Evolutionary conservation across 306 rosid species (phyloP).

Genomic region (Ormosia semicastrata): DNA sequence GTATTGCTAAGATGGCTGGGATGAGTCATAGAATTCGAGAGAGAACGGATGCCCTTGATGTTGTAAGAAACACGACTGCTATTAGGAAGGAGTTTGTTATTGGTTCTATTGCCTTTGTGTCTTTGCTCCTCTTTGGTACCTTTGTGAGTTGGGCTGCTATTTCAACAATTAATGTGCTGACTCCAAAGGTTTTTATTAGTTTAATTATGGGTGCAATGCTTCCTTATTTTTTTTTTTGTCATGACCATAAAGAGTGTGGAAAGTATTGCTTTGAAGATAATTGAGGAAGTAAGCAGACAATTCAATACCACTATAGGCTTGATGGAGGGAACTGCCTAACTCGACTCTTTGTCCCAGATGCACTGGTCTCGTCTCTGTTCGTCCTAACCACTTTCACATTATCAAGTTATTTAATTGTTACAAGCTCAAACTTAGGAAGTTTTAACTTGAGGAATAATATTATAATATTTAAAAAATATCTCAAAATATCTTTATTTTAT

Average conservation of each 20-base stretch:
- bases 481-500: no score
- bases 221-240: conserved; percentile 95
- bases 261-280: conserved; percentile 93
- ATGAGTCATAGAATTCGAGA: conserved; percentile 93
- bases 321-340: conserved; percentile 89
- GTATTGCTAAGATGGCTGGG: conserved; percentile 98
- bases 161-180: conserved; percentile 70
- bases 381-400: no score
- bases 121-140: conserved; percentile 94
- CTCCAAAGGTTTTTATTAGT: conserved; percentile 90
- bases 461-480: no score
- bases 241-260: conserved; percentile 99
- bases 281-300: conserved; percentile 94
- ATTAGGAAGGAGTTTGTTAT: conserved; percentile 97
- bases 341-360: conserved; percentile 41
- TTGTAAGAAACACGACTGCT: conserved; percentile 96
- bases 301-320: conserved; percentile 86
- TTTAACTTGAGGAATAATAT: no score
- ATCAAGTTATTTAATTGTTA: no score
- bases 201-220: conserved; percentile 90
- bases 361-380: no score
- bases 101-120: conserved; percentile 93
- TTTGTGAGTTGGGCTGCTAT: conserved; percentile 87
- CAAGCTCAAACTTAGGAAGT: no score
- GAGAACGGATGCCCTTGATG: conserved; percentile 96